phyloP scores from a whole-genome alignment of 2,329 filamentous ascomycete species.

The Pseudogymnoascus sp. region DNA sequence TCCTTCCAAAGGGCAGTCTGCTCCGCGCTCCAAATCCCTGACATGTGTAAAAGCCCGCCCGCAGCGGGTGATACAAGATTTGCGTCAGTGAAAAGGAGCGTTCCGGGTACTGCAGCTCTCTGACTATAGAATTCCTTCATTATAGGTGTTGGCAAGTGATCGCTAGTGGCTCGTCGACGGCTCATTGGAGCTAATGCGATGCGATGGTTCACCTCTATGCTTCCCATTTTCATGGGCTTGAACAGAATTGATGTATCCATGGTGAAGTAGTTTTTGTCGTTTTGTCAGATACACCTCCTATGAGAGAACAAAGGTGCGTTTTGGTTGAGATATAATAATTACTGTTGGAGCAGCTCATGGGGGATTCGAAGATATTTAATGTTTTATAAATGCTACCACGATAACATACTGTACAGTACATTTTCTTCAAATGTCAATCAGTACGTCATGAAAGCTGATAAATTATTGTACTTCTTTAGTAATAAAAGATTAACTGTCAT shows the following conservation, averaged over 20 bases:
- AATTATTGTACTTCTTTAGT: too few species aligned
- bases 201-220: conserved; percentile 34
- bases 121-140: conserved; percentile 44
- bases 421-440: too few species aligned
- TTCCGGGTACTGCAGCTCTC: conserved; percentile 42
- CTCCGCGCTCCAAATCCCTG: conserved; percentile 47
- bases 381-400: too few species aligned
- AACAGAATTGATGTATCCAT: conserved; percentile 24
- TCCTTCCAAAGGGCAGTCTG: conserved; percentile 51
- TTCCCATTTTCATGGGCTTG: conserved; percentile 33
- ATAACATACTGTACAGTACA: too few species aligned
- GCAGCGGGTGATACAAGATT: conserved; percentile 40
- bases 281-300: too few species aligned
- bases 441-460: too few species aligned
- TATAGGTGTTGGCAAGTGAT: conserved; percentile 39
- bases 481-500: too few species aligned
- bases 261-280: too few species aligned
- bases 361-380: too few species aligned
- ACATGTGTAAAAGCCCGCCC: conserved; percentile 42
- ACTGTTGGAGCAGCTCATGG: too few species aligned
- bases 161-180: conserved; percentile 35
- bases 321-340: too few species aligned
- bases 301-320: too few species aligned
- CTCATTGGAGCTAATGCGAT: conserved; percentile 44
- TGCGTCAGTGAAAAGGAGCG: conserved; percentile 41